Conservation (phyloP, 2,329 filamentous ascomycete genomes). For the Penicillium sp. region DNA sequence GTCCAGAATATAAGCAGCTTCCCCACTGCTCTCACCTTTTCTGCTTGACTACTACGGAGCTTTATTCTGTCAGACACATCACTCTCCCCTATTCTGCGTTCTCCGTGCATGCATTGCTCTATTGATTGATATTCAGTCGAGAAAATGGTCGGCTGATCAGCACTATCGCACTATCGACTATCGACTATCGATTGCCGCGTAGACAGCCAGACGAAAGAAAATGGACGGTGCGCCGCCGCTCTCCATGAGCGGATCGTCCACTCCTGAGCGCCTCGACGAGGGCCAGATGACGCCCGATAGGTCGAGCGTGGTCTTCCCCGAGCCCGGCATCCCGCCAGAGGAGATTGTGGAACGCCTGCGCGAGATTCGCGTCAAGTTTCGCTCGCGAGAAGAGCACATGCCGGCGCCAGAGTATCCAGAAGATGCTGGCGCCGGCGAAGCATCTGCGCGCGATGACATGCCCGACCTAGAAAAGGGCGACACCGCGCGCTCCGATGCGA, state of each 20-base stretch:
- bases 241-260: slow-evolving; percentile 1
- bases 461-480: slow-evolving; percentile 14
- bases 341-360: slow-evolving; percentile 12
- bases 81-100: no score
- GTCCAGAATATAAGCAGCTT: no score
- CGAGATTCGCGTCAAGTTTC: slow-evolving; percentile 12
- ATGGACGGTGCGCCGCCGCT: neutral
- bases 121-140: no score
- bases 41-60: no score
- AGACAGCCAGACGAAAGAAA: neutral
- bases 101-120: no score
- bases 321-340: slow-evolving; percentile 11
- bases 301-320: slow-evolving; percentile 14
- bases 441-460: neutral
- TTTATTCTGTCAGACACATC: no score
- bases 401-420: slow-evolving; percentile 11
- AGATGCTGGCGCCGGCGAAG: neutral
- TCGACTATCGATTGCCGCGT: neutral
- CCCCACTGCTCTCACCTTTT: no score
- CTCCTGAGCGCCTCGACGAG: neutral
- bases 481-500: slow-evolving; percentile 8
- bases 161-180: neutral
- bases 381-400: slow-evolving; percentile 13
- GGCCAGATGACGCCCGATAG: slow-evolving; percentile 13
- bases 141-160: slow-evolving; percentile 6